Percentiles rank a stretch among this genome's conserved stretches.
phyloP scores from a whole-genome alignment of 73 alveolate genomes.

The Symbiodinium natans region DNA sequence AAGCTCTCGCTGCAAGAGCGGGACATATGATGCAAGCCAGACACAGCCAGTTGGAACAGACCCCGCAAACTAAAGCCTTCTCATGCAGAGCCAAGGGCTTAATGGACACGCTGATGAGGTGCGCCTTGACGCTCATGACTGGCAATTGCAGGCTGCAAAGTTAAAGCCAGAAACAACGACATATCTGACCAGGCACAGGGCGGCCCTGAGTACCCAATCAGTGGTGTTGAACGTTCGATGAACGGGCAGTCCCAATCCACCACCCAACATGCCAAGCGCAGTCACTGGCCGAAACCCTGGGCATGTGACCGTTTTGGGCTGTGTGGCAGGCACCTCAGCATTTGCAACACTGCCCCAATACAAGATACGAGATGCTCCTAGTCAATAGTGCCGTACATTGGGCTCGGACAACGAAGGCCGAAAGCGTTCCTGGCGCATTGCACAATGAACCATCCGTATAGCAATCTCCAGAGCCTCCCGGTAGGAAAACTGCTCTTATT shows the following conservation, averaged over 20 bases:
- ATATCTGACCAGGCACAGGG: too few species aligned
- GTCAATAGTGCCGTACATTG: background rate
- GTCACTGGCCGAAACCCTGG: background rate
- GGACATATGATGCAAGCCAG: background rate
- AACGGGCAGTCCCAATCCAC: background rate
- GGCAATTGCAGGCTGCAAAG: too few species aligned
- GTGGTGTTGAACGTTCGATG: too few species aligned
- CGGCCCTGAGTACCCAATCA: too few species aligned
- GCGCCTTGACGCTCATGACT: slow-evolving; percentile 13
- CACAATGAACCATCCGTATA: too few species aligned
- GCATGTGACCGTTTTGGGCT: slow-evolving; percentile 45
- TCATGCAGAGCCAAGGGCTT: slow-evolving; percentile 72
- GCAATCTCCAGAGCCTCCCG: too few species aligned
- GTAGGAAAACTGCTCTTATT: too few species aligned
- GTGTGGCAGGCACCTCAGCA: slow-evolving; percentile 51
- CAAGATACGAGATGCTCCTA: background rate
- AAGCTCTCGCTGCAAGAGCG: background rate
- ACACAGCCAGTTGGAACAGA: background rate
- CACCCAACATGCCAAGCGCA: background rate
- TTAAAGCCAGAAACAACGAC: too few species aligned
- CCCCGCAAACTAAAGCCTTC: background rate
- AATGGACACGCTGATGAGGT: slow-evolving; percentile 44
- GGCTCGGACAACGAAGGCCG: background rate
- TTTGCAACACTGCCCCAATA: background rate
- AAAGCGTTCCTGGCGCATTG: background rate